phyloP scores from a whole-genome alignment of 495 filamentous ascomycete genomes.

The Daldinia childiae region DNA sequence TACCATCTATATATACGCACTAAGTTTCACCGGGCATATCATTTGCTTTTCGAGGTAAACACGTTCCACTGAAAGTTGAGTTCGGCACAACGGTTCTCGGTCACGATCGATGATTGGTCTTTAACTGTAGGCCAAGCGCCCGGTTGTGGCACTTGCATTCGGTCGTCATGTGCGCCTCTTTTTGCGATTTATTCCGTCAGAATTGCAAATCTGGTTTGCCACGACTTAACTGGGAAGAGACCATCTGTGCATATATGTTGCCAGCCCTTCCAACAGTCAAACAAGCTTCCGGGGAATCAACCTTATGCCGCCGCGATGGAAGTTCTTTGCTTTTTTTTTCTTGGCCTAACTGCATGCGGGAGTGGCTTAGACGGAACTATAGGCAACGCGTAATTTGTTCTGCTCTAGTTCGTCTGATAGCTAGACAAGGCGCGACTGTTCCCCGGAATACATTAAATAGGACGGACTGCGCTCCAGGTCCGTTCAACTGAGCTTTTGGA shows the following conservation, averaged over 20 bases:
- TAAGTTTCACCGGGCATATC: slow-evolving; percentile 25
- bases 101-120: slow-evolving; percentile 15
- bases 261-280: slow-evolving; percentile 18
- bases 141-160: slow-evolving; percentile 20
- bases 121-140: slow-evolving; percentile 20
- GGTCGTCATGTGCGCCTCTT: slow-evolving; percentile 26
- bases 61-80: slow-evolving; percentile 21
- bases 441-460: slow-evolving; percentile 1
- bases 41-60: slow-evolving; percentile 23
- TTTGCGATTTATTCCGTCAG: slow-evolving; percentile 42
- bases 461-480: neutral
- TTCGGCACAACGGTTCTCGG: slow-evolving; percentile 9
- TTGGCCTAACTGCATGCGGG: slow-evolving; percentile 19
- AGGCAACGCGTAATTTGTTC: slow-evolving; percentile 4
- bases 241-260: slow-evolving; percentile 22
- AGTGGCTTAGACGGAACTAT: neutral
- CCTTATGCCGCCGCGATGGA: slow-evolving; percentile 20
- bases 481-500: slow-evolving; percentile 86
- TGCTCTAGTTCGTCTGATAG: neutral
- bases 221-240: slow-evolving; percentile 18
- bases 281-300: slow-evolving; percentile 36
- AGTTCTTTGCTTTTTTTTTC: slow-evolving; percentile 6
- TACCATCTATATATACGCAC: slow-evolving; percentile 10
- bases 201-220: slow-evolving; percentile 35
- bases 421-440: neutral